Base-by-base conservation (phyloP, 2,329 filamentous ascomycete genomes). In the Ceratocystis papillata region DNA sequence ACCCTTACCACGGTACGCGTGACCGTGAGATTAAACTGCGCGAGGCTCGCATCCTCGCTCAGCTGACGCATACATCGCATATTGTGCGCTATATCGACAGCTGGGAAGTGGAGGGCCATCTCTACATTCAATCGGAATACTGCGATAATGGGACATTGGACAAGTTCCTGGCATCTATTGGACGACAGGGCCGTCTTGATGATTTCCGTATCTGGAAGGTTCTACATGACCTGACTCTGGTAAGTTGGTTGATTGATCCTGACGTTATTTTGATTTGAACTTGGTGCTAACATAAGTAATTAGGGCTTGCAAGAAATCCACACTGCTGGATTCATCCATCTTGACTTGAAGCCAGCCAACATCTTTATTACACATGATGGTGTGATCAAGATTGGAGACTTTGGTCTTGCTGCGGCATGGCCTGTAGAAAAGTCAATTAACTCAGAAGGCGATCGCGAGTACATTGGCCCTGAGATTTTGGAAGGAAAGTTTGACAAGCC, bases 181-280 rank as follows among this genome's bases (percentile, higher is more conserved):
- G 94, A 28, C 82, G 87, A 68, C 90, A 89, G 73, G 92, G 90
- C 60, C 84, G 93, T 71, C 78, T 99, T 70, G 94, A 99, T 75
- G 94, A 97, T 74, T 99, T 99, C 77, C 85, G 94, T 69, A 96
- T 97, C 75, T 99, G 94, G 90, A 99, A 99, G 78, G 93, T 97
- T 67, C 79, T 97, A 71, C 83, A 96, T 53, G 94, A 99, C 75
- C 77, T 96, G 67, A 83, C 87, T 72, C 79, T 88, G 79, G 90
- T 94, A 83, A 77, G 87, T 79, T 65, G 15, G 22, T 45, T 37
- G n/a, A 66, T 37, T 37, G 33, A 41, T 41, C 5, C 3, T 15
- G 6, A 20, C n/a, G 8, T 25, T 45, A 8, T 1, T 41, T 41
- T 41, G 1, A 15, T 15, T 5, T 3, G 0, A 8, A 41, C 1